Conservation (phyloP, 2,329 filamentous ascomycete genomes). For the Epichloe festucae region DNA sequence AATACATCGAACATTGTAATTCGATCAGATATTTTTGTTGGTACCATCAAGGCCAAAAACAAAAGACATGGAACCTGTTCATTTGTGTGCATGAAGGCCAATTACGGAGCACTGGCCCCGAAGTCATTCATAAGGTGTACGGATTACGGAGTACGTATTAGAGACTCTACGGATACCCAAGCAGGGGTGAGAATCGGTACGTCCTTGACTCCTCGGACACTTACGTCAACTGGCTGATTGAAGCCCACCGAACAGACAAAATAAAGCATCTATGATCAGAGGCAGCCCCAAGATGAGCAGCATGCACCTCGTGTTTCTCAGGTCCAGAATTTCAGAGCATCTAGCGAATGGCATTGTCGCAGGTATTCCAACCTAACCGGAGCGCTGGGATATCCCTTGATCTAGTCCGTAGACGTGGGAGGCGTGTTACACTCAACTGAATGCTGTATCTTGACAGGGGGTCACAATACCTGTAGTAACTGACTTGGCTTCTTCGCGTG, state of each 20-base stretch:
- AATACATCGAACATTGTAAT: no score
- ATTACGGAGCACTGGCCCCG: no score
- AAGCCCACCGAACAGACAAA: neutral
- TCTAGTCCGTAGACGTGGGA: neutral
- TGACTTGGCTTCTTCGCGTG: neutral
- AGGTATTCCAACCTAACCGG: neutral
- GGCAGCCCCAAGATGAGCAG: neutral
- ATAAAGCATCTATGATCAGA: neutral
- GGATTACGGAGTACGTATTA: no score
- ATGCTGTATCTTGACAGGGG: neutral
- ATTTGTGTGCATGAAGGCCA: no score
- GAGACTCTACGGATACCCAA: no score
- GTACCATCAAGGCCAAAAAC: no score
- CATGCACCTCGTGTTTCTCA: neutral
- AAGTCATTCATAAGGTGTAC: no score
- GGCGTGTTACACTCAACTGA: constrained; percentile 1
- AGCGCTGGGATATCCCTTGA: constrained; percentile 2
- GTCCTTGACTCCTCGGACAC: neutral
- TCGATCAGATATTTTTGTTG: no score
- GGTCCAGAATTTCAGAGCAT: neutral
- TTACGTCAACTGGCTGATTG: neutral
- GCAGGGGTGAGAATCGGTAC: no score
- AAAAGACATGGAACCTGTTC: no score
- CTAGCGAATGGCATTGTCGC: neutral
- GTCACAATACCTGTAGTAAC: neutral